Evolutionary conservation across 176 grass and related monocot species (phyloP), one percentile per base, ranked within the genome.

Genomic region (Oryza meyeriana): DNA sequence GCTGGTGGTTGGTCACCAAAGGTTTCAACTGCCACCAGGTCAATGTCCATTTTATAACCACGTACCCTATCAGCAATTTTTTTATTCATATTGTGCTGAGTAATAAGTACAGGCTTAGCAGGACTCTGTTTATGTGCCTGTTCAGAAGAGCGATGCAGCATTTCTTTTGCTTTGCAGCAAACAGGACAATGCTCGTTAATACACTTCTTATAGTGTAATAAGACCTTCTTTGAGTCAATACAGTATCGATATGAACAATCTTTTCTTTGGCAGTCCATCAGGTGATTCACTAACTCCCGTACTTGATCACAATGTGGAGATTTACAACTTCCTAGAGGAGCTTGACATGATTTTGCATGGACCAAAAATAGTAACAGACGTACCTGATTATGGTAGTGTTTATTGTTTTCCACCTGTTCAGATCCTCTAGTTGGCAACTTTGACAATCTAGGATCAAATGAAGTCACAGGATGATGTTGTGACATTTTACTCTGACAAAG

Each of bases 121-220:
- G 50, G 18, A 27, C 16, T 68, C 44, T 16, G 64, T 30, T 59
- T 76, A 64, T 28, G 48, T 79, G 81, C 81, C 88, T 86, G 85
- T 74, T 85, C 78, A 83, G 71, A 79, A 61, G 80, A 75, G 52
- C 36, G 69, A 50, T 17, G 18, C 55, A 92, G 62, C 30, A 45
- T 82, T 79, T 89, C 73, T 66, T 44, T 91, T 59, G 64, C 90
- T 62, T 72, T 74, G 33, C 77, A 78, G 71, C 95, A 94, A 22
- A 94, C 71, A 78, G 88, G 72, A 83, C 95, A 98, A 33, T 87
- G 55, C 44, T 75, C 34, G 66, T 83, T 48, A 41, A 42, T 24
- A 34, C 92, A 98, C 61, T 79, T 83, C 66, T 84, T 83, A 57
- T 81, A 93, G 79, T 98, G 95, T n/a, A n/a, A 42, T 27, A 18